phyloP scores from a whole-genome alignment of 2,329 filamentous ascomycete genomes.

The Cryphonectria radicalis region DNA sequence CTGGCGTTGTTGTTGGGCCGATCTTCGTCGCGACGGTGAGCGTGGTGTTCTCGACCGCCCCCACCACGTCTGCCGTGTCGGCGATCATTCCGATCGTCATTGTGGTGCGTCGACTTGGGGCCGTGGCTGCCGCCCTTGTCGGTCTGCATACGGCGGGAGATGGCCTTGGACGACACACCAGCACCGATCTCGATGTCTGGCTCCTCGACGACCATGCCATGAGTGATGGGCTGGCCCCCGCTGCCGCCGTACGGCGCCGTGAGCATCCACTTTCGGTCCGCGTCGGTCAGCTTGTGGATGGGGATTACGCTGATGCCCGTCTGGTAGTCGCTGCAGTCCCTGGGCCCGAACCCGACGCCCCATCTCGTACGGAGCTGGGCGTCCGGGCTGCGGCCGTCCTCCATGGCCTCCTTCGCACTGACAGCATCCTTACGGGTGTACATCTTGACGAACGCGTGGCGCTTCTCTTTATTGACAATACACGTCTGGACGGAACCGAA shows the following conservation, averaged over 20 bases:
- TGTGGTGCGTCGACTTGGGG: constrained; percentile 62
- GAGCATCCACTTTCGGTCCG: constrained; percentile 96
- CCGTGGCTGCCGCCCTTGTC: constrained; percentile 68
- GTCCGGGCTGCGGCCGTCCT: constrained; percentile 73
- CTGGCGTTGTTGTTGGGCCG: constrained; percentile 34
- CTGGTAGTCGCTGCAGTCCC: constrained; percentile 95
- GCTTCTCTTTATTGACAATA: constrained; percentile 97
- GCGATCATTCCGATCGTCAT: constrained; percentile 25
- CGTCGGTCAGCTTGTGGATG: constrained; percentile 89
- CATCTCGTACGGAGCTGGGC: constrained; percentile 85
- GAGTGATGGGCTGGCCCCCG: constrained; percentile 78
- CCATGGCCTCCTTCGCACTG: constrained; percentile 83
- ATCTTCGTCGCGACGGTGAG: constrained; percentile 37
- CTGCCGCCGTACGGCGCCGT: constrained; percentile 93
- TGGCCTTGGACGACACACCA: constrained; percentile 92
- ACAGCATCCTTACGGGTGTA: constrained; percentile 85
- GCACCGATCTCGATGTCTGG: constrained; percentile 98
- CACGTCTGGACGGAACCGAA: constrained; percentile 93
- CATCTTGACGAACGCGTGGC: constrained; percentile 99
- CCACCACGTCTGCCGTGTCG: constrained; percentile 31
- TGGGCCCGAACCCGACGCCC: constrained; percentile 95
- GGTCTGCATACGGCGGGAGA: constrained; percentile 70
- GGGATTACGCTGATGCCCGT: constrained; percentile 93
- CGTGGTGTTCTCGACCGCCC: constrained; percentile 31
- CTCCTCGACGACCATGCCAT: constrained; percentile 90